A percentile compares a stretch with the other conserved stretches of the same genome.
These are phyloP conservation scores for Hypoxylon sp. DNA, from an alignment of 2,329 filamentous ascomycete species.

Conservation along the genomic window DNA sequence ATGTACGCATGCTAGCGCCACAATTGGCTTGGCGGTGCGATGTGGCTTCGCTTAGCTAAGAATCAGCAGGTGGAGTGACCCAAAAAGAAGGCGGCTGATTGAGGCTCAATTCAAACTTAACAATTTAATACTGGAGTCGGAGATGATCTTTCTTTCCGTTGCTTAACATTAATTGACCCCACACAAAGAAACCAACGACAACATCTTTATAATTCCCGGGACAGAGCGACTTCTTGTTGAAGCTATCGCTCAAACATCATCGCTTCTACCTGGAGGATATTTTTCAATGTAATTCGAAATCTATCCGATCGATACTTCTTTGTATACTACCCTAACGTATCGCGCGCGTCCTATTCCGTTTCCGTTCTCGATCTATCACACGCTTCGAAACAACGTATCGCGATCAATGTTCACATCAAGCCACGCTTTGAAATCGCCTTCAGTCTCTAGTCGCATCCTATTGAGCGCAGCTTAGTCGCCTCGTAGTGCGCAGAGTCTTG, in stretches of 20 bases:
- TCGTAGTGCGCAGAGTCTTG: constrained; percentile 27
- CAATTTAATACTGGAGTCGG: constrained; percentile 17
- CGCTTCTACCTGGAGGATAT: constrained; percentile 1
- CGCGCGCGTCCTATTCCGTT: constrained; percentile 24
- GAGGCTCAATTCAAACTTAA: constrained; percentile 38
- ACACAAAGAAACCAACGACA: constrained; percentile 39
- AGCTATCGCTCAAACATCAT: constrained; percentile 6
- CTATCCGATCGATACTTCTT: background rate
- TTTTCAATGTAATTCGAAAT: constrained; percentile 20
- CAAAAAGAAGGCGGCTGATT: constrained; percentile 34
- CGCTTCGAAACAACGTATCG: constrained; percentile 16
- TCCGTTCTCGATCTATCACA: background rate
- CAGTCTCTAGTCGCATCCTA: constrained; percentile 29
- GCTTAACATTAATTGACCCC: constrained; percentile 37
- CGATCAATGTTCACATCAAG: constrained; percentile 41
- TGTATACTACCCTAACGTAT: background rate
- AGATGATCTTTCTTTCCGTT: constrained; percentile 24
- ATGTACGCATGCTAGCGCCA: background rate
- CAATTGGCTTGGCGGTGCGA: background rate
- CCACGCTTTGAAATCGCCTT: constrained; percentile 8
- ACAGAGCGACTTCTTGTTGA: background rate
- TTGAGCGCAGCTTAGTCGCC: constrained; percentile 32
- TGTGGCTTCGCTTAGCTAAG: constrained; percentile 5
- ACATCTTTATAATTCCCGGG: constrained; percentile 17
- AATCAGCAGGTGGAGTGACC: background rate